Percentiles rank a stretch among this genome's conserved stretches.
Evolutionary conservation across 2,329 filamentous ascomycete genomes (phyloP).

Genomic region (Bertia moriformis): DNA sequence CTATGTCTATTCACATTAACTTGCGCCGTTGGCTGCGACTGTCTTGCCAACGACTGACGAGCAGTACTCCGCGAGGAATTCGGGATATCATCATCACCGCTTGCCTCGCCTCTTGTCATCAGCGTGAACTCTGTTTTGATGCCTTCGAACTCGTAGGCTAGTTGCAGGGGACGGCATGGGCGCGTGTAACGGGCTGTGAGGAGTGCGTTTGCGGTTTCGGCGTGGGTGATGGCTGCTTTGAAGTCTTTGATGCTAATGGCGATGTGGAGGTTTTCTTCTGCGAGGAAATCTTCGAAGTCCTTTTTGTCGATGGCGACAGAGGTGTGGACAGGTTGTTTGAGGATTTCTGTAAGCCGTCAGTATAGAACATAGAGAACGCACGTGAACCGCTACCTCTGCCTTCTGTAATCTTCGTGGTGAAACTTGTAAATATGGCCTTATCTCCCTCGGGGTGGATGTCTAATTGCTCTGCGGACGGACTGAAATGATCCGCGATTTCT

Average conservation of each 20-base stretch:
- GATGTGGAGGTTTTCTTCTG: constrained; percentile 43
- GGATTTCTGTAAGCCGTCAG: constrained; percentile 27
- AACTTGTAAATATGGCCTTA: constrained; percentile 48
- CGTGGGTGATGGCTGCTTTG: constrained; percentile 47
- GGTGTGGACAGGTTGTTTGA: constrained; percentile 51
- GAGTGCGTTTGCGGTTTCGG: constrained; percentile 36
- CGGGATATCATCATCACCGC: constrained; percentile 17
- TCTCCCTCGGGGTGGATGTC: constrained; percentile 43
- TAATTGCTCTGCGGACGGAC: constrained; percentile 46
- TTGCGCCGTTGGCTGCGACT: background rate
- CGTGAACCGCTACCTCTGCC: constrained; percentile 30
- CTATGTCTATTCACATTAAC: constrained; percentile 7
- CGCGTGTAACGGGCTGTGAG: constrained; percentile 43
- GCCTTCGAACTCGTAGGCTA: constrained; percentile 39
- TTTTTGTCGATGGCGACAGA: constrained; percentile 44
- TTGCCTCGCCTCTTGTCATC: constrained; percentile 46
- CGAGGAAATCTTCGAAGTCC: constrained; percentile 45
- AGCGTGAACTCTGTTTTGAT: constrained; percentile 44
- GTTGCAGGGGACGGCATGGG: constrained; percentile 42
- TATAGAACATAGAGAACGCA: background rate
- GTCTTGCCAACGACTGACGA: constrained; percentile 17
- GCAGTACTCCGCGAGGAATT: constrained; percentile 21
- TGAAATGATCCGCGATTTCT: constrained; percentile 51
- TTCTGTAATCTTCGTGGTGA: constrained; percentile 47
- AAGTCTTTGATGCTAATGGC: constrained; percentile 53